A percentile compares a stretch with the other conserved stretches of the same genome.
Evolutionary conservation across 2,329 filamentous ascomycete genomes (phyloP).

Genomic region (Aschersonia sp.): DNA sequence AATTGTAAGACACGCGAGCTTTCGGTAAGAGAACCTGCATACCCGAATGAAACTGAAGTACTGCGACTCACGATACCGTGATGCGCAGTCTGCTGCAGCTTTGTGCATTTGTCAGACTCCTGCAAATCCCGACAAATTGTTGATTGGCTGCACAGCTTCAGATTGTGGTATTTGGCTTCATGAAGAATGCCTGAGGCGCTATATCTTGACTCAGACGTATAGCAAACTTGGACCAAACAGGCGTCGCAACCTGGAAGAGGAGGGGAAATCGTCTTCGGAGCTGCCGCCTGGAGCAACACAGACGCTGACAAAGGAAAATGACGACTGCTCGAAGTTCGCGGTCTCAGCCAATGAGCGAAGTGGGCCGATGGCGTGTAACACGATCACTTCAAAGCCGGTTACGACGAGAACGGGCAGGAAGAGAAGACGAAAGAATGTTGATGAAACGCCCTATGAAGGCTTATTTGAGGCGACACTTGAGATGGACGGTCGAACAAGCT

Average conservation of each 20-base stretch:
- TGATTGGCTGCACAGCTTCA: conserved; percentile 41
- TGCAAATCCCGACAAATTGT: conserved; percentile 45
- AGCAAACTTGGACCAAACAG: conserved; percentile 33
- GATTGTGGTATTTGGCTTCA: conserved; percentile 48
- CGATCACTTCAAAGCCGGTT: conserved; percentile 13
- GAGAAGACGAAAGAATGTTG: conserved; percentile 23
- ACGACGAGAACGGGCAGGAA: conserved; percentile 18
- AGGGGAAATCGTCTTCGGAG: no score
- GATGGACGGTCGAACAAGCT: conserved; percentile 30
- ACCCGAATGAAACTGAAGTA: no score
- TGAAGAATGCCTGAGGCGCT: conserved; percentile 43
- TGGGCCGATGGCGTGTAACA: conserved; percentile 23
- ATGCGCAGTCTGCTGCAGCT: conserved; percentile 31
- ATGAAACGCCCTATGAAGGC: conserved; percentile 32
- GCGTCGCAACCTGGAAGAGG: conserved; percentile 36
- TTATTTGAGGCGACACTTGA: conserved; percentile 35
- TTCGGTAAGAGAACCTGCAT: conserved; percentile 34
- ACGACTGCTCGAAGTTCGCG: conserved; percentile 27
- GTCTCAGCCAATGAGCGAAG: conserved; percentile 35
- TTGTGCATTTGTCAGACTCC: conserved; percentile 45
- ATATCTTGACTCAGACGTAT: conserved; percentile 34
- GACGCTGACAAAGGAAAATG: conserved; percentile 23
- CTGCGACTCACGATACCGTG: no score
- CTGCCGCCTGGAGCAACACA: no score
- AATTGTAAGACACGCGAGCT: conserved; percentile 42